Percentiles rank a stretch among this genome's conserved stretches.
These are phyloP conservation scores for Coemansia sp. DNA, from an alignment of 192 early-diverging fungal species.

Conservation along the genomic window DNA sequence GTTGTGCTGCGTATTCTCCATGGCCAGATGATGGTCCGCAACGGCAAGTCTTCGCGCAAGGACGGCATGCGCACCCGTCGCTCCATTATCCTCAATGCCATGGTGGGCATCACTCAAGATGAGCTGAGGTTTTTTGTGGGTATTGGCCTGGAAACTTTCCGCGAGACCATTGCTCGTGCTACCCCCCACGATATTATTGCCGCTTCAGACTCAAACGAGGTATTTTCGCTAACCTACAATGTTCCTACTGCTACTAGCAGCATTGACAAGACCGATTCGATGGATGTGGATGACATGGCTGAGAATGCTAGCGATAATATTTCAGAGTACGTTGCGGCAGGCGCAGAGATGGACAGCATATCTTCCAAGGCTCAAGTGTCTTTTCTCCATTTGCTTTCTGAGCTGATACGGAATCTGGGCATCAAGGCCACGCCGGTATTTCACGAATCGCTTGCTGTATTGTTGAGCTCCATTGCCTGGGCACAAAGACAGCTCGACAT, in stretches of 20 bases:
- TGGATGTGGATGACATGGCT: constrained; percentile 25
- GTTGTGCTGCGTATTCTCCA: constrained; percentile 81
- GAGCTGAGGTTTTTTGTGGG: constrained; percentile 75
- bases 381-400: constrained; percentile 74
- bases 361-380: constrained; percentile 67
- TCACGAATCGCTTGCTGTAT: constrained; percentile 66
- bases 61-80: constrained; percentile 69
- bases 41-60: constrained; percentile 72
- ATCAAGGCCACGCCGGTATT: constrained; percentile 69
- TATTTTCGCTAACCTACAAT: constrained; percentile 35
- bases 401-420: constrained; percentile 81
- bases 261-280: constrained; percentile 13
- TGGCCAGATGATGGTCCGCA: constrained; percentile 81
- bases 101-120: constrained; percentile 61
- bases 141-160: constrained; percentile 81
- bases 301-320: not conserved
- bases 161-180: constrained; percentile 18
- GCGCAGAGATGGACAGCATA: constrained; percentile 20
- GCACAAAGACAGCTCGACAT: constrained; percentile 60
- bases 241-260: not conserved
- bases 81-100: constrained; percentile 77
- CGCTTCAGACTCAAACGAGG: constrained; percentile 16
- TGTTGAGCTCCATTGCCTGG: constrained; percentile 70
- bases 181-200: constrained; percentile 47
- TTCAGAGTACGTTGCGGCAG: not conserved